phyloP scores from a whole-genome alignment of 2,329 filamentous ascomycete genomes.

The Phialophora tarda region DNA sequence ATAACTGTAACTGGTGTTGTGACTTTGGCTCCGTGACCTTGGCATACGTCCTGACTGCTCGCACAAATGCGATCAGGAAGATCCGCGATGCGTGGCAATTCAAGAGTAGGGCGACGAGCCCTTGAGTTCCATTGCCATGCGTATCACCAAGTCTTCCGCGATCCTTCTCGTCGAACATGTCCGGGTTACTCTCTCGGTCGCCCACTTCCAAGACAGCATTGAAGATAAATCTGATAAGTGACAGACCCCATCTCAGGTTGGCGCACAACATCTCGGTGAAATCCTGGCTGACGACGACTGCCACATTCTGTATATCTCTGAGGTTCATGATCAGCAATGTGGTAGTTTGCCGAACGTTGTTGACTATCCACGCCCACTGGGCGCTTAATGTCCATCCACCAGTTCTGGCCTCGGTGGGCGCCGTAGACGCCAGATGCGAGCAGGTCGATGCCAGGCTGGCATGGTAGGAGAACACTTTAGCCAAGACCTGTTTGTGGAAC shows the following conservation, averaged over 20 bases:
- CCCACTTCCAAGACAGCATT: constrained; percentile 58
- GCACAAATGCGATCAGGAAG: constrained; percentile 66
- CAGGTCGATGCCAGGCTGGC: constrained; percentile 32
- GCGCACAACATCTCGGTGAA: constrained; percentile 74
- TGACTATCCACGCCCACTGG: constrained; percentile 39
- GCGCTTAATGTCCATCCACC: constrained; percentile 32
- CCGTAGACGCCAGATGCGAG: constrained; percentile 22
- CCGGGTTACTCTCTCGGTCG: constrained; percentile 42
- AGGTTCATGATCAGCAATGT: constrained; percentile 33
- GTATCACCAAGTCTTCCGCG: constrained; percentile 30
- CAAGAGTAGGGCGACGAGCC: constrained; percentile 60
- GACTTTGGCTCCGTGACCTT: constrained; percentile 61
- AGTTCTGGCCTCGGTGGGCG: constrained; percentile 16
- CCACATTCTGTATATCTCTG: constrained; percentile 31
- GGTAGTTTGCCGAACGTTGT: constrained; percentile 36
- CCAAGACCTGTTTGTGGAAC: constrained; percentile 73
- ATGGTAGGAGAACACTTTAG: constrained; percentile 64
- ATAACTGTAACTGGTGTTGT: constrained; percentile 58
- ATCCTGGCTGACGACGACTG: constrained; percentile 54
- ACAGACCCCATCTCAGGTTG: constrained; percentile 77
- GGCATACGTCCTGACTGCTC: constrained; percentile 33
- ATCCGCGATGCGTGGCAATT: constrained; percentile 76
- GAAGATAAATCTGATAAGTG: constrained; percentile 64
- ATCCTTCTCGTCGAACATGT: constrained; percentile 35
- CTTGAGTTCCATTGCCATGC: constrained; percentile 40